Evolutionary conservation across 805 yeast genomes (phyloP), one percentile per base, ranked within the genome.

Genomic region (Metschnikowia continentalis): DNA sequence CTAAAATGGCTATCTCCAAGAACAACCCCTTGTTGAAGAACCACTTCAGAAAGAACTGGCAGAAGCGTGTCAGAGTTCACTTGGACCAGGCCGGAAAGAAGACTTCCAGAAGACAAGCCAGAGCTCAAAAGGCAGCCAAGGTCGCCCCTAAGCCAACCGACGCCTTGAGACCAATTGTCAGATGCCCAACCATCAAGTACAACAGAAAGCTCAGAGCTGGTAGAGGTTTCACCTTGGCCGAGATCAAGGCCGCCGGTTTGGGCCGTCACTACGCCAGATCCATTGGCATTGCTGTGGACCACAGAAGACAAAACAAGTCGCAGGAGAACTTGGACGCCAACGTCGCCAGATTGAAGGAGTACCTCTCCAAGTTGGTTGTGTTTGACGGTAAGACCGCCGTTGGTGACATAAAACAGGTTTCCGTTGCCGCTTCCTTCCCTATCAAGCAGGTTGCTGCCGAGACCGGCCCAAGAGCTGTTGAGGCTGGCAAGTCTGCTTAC

Each of bases 1-100:
- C 48, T 56, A 57, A 59, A 62, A 73, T 78, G 91, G 99, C 98
- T 80, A 90, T 94, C 85, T 80, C 94, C 70, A 92, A 94, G 91
- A 92, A 92, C 83, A 85, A 90, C 83, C 96, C 98, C 84, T 82
- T 92, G 82, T 88, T 89, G 85, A 90, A 89, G 87, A 92, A 92
- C 87, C 99, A 94, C 84, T 92, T 92, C 96, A 88, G 97, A 85
- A 92, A 92, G 89, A 92, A 92, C 96, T 94, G 99, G 99, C 98
- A 94, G 83, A 96, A 90, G 80, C 89, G 98, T 75, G 99, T 94
- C 84, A 89, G 83, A 78, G 97, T 90, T 71, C 99, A 95, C 90
- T 88, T 94, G 76, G 97, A 94, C 92, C 99, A 94, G 84, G 97
- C 99, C 74, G 99, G 99, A 78, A 90, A 92, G 86, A 94, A 94